A percentile compares a stretch with the other conserved stretches of the same genome.
Conservation (phyloP, 805 yeast genomes). For the Metschnikowia aberdeeniae region DNA sequence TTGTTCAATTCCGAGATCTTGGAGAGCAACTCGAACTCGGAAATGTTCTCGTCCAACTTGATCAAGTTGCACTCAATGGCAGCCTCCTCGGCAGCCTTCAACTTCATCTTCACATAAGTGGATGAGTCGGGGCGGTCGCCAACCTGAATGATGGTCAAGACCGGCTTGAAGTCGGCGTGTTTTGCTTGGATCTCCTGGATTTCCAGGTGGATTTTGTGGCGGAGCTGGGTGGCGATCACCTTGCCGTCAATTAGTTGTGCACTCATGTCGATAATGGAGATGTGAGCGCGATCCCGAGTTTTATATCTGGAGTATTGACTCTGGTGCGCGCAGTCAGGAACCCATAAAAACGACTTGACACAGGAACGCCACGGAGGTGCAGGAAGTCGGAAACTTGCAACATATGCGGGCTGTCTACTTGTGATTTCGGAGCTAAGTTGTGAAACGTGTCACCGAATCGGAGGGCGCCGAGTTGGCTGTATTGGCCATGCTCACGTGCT, state of each 20-base stretch:
- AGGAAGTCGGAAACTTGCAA: background rate
- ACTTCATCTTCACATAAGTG: constrained; percentile 78
- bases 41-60: constrained; percentile 52
- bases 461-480: too few species aligned
- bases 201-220: constrained; percentile 36
- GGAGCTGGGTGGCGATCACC: constrained; percentile 39
- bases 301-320: constrained; percentile 5
- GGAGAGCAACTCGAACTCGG: constrained; percentile 53
- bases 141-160: constrained; percentile 67
- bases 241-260: constrained; percentile 43
- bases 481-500: constrained; percentile 2
- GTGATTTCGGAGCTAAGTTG: too few species aligned
- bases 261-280: constrained; percentile 19
- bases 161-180: constrained; percentile 58
- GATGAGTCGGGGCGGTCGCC: constrained; percentile 76
- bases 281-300: background rate
- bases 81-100: constrained; percentile 71
- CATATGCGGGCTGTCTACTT: background rate
- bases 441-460: too few species aligned
- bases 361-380: background rate
- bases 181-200: constrained; percentile 38
- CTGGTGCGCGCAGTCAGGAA: constrained; percentile 6
- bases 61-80: constrained; percentile 59
- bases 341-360: background rate
- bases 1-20: constrained; percentile 54